phyloP scores from a whole-genome alignment of 345 rosid species.

The Clausena lansium region DNA sequence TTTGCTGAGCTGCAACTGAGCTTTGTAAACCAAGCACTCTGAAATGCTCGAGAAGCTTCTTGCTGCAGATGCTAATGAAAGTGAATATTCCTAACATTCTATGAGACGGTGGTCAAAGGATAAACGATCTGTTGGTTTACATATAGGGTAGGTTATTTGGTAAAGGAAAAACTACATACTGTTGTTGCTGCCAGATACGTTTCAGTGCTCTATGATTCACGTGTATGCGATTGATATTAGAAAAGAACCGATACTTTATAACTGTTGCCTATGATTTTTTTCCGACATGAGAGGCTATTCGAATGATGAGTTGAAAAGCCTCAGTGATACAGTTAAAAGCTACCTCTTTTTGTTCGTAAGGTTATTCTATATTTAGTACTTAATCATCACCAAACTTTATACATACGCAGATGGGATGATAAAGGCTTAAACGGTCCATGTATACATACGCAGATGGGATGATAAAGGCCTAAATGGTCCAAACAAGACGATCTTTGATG shows the following conservation, averaged over 20 bases:
- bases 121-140: no score
- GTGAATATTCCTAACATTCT: no score
- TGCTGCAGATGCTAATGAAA: no score
- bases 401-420: no score
- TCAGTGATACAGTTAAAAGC: constrained; percentile 48
- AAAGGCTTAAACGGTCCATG: no score
- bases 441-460: constrained; percentile 44
- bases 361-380: no score
- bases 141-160: no score
- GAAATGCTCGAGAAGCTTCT: no score
- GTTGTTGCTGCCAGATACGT: constrained; percentile 27
- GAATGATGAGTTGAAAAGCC: constrained; percentile 35
- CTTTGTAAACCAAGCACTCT: no score
- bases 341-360: background rate
- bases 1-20: no score
- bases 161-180: constrained; percentile 53
- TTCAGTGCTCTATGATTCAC: constrained; percentile 38
- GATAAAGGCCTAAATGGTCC: constrained; percentile 42
- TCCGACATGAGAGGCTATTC: constrained; percentile 47
- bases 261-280: constrained; percentile 70
- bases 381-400: background rate
- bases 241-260: constrained; percentile 42
- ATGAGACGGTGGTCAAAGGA: constrained; percentile 47
- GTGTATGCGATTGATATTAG: constrained; percentile 25
- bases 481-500: constrained; percentile 41